These are phyloP conservation scores for Metschnikowia baotianmanensis DNA, from an alignment of 805 yeast species.

Conservation along the genomic window DNA sequence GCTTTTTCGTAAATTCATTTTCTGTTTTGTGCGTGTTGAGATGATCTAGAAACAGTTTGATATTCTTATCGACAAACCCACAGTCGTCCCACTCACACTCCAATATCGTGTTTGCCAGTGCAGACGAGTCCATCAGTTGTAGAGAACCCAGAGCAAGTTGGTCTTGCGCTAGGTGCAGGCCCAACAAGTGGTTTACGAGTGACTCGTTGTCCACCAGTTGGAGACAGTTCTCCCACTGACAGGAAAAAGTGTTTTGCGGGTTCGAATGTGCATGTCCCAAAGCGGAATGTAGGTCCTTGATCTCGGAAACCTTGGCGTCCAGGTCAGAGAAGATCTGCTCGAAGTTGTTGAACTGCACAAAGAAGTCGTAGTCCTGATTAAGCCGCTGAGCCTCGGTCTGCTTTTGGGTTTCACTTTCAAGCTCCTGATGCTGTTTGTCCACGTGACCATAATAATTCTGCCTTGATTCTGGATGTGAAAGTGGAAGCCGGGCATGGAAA, in stretches of 20 bases:
- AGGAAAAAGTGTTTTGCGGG: slow-evolving; percentile 23
- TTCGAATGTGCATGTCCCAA: background rate
- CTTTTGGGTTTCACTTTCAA: background rate
- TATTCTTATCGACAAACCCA: slow-evolving; percentile 51
- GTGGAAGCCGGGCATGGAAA: slow-evolving; percentile 43
- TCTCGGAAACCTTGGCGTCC: background rate
- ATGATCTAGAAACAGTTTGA: slow-evolving; percentile 59
- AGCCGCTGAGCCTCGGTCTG: slow-evolving; percentile 13
- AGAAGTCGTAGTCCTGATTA: slow-evolving; percentile 40
- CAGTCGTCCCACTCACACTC: slow-evolving; percentile 81
- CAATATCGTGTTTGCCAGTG: slow-evolving; percentile 17
- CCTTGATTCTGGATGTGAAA: background rate
- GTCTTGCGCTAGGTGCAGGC: slow-evolving; percentile 51
- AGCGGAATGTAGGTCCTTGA: slow-evolving; percentile 1
- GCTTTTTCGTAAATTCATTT: background rate
- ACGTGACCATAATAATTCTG: background rate
- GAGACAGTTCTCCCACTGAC: slow-evolving; percentile 71
- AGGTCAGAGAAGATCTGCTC: slow-evolving; percentile 17
- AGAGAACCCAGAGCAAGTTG: slow-evolving; percentile 25
- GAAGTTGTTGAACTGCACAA: slow-evolving; percentile 35
- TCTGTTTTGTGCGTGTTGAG: slow-evolving; percentile 29
- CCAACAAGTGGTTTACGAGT: slow-evolving; percentile 36
- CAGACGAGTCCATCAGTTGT: too few species aligned
- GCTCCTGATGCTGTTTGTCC: background rate
- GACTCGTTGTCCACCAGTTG: slow-evolving; percentile 34